Base-by-base conservation (phyloP, 2,329 filamentous ascomycete species). In the Tympanopsis confertula region DNA sequence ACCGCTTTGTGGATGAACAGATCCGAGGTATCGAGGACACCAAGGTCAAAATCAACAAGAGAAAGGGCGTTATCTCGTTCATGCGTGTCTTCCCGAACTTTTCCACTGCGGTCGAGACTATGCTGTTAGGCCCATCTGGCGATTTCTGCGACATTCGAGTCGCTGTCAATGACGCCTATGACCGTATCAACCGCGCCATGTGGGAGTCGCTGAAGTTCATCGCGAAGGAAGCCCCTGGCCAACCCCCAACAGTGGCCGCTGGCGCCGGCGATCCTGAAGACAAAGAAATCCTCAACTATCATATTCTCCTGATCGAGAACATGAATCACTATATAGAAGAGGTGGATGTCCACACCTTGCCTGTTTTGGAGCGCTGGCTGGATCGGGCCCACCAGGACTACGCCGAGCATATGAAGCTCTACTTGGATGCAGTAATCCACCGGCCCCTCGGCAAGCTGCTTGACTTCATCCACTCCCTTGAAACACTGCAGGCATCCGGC, bases 321-420 rank as follows among this genome's bases (percentile, higher is more conserved):
- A 84, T 84, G 80, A 81, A 83, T 47, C 78, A 82, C 52, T 84
- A 82, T 50, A 62, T 80, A 15, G 78, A 84, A 49, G 78, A 83
- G 53, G 75, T 84, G 4, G 76, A 82, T 44, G 64, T 71, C 20
- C 65, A 71, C 13, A 61, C 64, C 20, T 73, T 79, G 42, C 60
- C 68, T 0, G 71, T 82, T 1, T 59, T 85, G 4, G 66, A 72
- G 36, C 68, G 74, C 42, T 84, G 78, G 75, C 70, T 69, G 44
- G 65, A 69, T 29, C 71, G 72, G 42, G 80, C 80, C 3, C 57
- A 65, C 19, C 66, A 73, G 38, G 79, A 83, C 52, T 69, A 80
- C 55, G 61, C 63, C 36, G 78, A 82, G 51, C 80, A 84, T 48
- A 67, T 84, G 68, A 68, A 67, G 26, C 66, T 78, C 10, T 85